phyloP scores from a whole-genome alignment of 2,329 filamentous ascomycete species.

The Nannizziopsis arthrosporioides region DNA sequence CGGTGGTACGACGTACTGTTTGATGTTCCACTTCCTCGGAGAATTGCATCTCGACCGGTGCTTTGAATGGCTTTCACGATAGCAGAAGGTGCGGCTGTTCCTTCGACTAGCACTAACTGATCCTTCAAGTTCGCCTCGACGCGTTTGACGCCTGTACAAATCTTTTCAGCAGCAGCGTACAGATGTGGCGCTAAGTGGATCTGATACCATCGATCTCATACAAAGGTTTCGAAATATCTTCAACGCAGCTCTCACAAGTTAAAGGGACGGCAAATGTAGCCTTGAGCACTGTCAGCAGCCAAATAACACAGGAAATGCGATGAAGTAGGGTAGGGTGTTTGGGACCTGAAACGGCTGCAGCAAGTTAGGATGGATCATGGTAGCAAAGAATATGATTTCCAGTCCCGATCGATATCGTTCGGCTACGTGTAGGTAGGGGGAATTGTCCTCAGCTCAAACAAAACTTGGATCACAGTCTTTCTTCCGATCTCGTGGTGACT shows the following conservation, averaged over 20 bases:
- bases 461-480: no score
- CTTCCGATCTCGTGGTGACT: no score
- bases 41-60: slow-evolving; percentile 85
- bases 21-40: slow-evolving; percentile 74
- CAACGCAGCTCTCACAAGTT: slow-evolving; percentile 79
- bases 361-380: slow-evolving; percentile 18
- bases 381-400: no score
- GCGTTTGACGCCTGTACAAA: slow-evolving; percentile 58
- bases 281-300: slow-evolving; percentile 35
- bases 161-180: not conserved
- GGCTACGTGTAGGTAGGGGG: no score
- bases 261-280: slow-evolving; percentile 92
- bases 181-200: not conserved
- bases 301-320: not conserved
- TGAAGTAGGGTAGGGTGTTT: slow-evolving; percentile 1
- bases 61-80: slow-evolving; percentile 81
- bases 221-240: slow-evolving; percentile 69
- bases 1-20: slow-evolving; percentile 48
- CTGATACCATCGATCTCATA: slow-evolving; percentile 55
- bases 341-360: slow-evolving; percentile 38
- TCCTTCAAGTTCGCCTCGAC: slow-evolving; percentile 72
- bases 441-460: no score
- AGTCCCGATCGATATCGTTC: no score
- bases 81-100: slow-evolving; percentile 76
- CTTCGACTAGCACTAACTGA: slow-evolving; percentile 73